phyloP scores from a whole-genome alignment of 306 rosid species.

The Rubus parviflorus region DNA sequence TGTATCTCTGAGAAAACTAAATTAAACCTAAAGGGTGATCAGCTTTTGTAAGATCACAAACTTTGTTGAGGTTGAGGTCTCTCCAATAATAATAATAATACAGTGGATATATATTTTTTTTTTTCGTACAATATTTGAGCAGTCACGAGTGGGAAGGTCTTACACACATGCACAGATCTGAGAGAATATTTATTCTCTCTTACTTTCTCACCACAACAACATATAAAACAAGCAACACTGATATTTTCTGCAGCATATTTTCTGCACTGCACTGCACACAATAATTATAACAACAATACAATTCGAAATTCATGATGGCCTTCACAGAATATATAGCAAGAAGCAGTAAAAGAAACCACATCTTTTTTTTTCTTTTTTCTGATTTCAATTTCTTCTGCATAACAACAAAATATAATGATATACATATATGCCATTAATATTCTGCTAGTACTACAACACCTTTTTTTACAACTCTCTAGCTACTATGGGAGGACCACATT shows the following conservation, averaged over 20 bases:
- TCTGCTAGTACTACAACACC: conserved; percentile 7
- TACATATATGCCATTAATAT: neutral
- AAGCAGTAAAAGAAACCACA: neutral
- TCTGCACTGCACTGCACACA: neutral
- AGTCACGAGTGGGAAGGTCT: conserved; percentile 69
- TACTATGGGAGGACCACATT: conserved; percentile 2
- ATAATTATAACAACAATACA: neutral
- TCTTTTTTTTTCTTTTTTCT: neutral
- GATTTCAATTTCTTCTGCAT: conserved; percentile 1
- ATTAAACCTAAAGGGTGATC: conserved; percentile 8
- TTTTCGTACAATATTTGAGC: conserved; percentile 41
- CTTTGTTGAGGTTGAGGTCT: conserved; percentile 13
- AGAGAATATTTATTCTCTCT: conserved; percentile 49
- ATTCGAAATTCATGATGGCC: conserved; percentile 7
- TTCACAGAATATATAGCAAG: neutral
- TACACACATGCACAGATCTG: conserved; percentile 43
- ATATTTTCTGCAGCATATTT: conserved; percentile 36
- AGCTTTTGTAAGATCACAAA: conserved; percentile 29
- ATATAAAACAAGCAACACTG: conserved; percentile 66
- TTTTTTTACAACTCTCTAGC: conserved; percentile 10
- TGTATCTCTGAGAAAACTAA: neutral
- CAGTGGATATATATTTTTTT: conserved; percentile 45
- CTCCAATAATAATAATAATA: conserved; percentile 42
- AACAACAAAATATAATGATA: conserved; percentile 12
- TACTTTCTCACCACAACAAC: conserved; percentile 72